Conservation (phyloP, 306 rosid genomes). For the Urtica urens region DNA sequence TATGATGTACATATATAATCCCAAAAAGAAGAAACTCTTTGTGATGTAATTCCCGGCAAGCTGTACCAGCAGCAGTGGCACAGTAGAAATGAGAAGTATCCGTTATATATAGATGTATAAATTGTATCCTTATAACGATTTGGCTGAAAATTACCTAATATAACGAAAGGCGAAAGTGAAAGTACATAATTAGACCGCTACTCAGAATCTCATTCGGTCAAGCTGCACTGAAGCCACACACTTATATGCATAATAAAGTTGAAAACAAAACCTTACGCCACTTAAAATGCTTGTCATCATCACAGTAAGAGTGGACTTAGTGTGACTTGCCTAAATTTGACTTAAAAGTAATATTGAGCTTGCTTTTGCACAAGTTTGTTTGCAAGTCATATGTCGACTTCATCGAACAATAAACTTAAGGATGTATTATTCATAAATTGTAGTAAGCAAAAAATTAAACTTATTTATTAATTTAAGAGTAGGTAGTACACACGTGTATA, state of each 20-base stretch:
- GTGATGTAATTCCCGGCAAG: not conserved
- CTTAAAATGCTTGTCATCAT: slow-evolving; percentile 10
- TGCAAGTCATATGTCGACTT: not conserved
- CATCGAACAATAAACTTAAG: not conserved
- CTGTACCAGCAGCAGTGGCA: not conserved
- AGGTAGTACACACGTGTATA: too few species aligned
- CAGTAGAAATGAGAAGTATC: not conserved
- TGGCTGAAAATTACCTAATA: not conserved
- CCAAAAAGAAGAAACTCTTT: too few species aligned
- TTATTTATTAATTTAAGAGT: too few species aligned
- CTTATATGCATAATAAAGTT: not conserved
- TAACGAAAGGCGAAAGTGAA: slow-evolving; percentile 1
- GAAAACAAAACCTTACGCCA: slow-evolving; percentile 5
- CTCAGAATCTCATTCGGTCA: slow-evolving; percentile 11
- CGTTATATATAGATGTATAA: not conserved
- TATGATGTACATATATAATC: not conserved
- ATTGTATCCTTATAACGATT: not conserved
- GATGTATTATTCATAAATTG: not conserved
- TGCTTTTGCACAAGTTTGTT: not conserved
- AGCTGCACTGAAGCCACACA: not conserved
- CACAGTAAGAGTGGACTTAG: not conserved
- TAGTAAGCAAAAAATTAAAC: not conserved
- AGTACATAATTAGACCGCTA: not conserved
- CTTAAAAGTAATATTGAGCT: not conserved
- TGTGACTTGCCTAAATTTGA: not conserved